These are phyloP conservation scores for Ehretia macrophylla DNA, from an alignment of 257 asterid species.

Conservation along the genomic window DNA sequence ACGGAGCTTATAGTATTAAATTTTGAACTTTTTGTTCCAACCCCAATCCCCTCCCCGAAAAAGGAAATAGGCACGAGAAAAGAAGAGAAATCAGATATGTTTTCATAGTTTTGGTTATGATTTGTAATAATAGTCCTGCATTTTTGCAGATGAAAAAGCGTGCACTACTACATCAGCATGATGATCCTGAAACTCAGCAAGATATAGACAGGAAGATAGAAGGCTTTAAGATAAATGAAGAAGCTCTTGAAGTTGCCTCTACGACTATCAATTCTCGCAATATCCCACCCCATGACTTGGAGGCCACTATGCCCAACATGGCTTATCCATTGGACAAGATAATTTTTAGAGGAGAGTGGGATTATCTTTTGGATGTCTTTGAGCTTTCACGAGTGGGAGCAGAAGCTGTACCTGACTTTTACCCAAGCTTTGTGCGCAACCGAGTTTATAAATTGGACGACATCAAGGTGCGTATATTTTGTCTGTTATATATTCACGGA, in stretches of 20 bases:
- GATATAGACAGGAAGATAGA: constrained; percentile 38
- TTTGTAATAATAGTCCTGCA: not conserved
- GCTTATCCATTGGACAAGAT: constrained; percentile 84
- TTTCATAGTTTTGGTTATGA: not conserved
- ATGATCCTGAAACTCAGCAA: constrained; percentile 35
- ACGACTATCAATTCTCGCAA: constrained; percentile 32
- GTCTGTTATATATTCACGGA: not conserved
- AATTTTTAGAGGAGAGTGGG: constrained; percentile 86
- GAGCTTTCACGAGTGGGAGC: constrained; percentile 36
- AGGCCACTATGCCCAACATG: constrained; percentile 47
- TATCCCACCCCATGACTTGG: constrained; percentile 67
- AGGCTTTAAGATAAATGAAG: constrained; percentile 34
- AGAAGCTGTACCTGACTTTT: constrained; percentile 27
- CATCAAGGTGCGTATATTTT: constrained; percentile 39
- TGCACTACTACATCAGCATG: constrained; percentile 35
- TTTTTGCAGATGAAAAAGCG: constrained; percentile 46
- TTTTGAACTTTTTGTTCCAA: too few relatives aligned
- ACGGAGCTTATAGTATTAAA: too few relatives aligned
- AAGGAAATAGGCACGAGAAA: not conserved
- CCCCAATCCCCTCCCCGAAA: not conserved
- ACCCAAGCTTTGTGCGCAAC: constrained; percentile 80
- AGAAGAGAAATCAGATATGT: not conserved
- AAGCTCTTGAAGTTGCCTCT: constrained; percentile 42
- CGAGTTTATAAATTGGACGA: constrained; percentile 41
- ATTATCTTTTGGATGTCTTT: constrained; percentile 55